Evolutionary conservation across 164 flowering plant species (phyloP), one percentile per base, ranked within the genome.

Genomic region (Aristolochia contorta): DNA sequence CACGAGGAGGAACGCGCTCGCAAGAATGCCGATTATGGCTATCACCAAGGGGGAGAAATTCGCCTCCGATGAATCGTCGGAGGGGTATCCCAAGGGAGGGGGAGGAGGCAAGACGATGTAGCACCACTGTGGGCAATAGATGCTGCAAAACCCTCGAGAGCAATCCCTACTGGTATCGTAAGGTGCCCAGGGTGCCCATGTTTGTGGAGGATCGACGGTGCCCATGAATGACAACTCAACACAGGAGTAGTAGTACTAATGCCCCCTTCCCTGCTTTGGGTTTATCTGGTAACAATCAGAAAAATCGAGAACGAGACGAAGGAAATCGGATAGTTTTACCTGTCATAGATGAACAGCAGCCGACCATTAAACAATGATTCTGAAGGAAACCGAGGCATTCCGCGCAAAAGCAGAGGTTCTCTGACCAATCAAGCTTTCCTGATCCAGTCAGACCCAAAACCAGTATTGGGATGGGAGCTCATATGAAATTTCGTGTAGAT

Each of bases 121-220:
- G 72, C 97, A 91, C 83, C 84, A 88, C 59, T 85, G 94, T 3
- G 84, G 97, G 52, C 97, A 91, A 61, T 78, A 75, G 19, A 76
- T 45, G 67, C 80, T 84, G 60, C 96, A 91, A 47, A 89, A 70
- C 14, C 86, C 87, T 66, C 73, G 77, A 14, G 91, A 74, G 63
- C 98, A 91, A 59, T 91, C 94, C 48, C 72, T 85, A 61, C 50
- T 61, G 66, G 68, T 76, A 9, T 73, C 67, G 56, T 82, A 84
- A n/a, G 97, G 90, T 20, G 79, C 65, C 90, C 83, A 87, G 19
- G 97, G 90, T 22, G 79, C 67, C 90, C 83, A 87, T 47, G 72
- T 47, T 59, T 74, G 77, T 51, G 78, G 84, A 62, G 59, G 75
- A n/a, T 74, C 88, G n/a, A 72, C 55, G 47, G 82, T 75, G 4